Percentiles rank a stretch among this genome's conserved stretches.
phyloP scores from a whole-genome alignment of 164 flowering plant genomes.

The Taxillus chinensis region DNA sequence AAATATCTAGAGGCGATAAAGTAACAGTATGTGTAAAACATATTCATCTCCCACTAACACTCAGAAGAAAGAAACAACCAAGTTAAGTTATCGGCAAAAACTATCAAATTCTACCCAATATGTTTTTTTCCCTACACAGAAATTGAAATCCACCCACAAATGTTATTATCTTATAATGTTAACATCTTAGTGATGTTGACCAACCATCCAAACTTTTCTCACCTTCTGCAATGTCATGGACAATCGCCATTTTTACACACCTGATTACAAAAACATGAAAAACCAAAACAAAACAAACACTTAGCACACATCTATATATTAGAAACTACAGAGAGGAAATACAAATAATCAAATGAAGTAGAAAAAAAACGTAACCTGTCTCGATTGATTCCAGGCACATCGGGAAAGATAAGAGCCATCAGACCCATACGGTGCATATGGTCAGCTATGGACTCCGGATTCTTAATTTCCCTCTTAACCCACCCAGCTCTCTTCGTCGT shows the following conservation, averaged over 20 bases:
- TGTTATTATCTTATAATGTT: too few relatives aligned
- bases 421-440: slow-evolving; percentile 96
- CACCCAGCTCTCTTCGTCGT: slow-evolving; percentile 91
- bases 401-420: slow-evolving; percentile 78
- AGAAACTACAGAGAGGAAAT: too few relatives aligned
- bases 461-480: slow-evolving; percentile 48
- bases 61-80: too few relatives aligned
- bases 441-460: slow-evolving; percentile 89
- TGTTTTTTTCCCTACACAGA: too few relatives aligned
- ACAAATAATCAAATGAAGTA: not conserved
- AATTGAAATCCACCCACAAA: too few relatives aligned
- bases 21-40: too few relatives aligned
- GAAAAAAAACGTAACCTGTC: slow-evolving; percentile 45
- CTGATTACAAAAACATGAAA: slow-evolving; percentile 21
- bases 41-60: too few relatives aligned
- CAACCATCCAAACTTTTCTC: slow-evolving; percentile 1
- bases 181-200: too few relatives aligned
- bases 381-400: slow-evolving; percentile 73
- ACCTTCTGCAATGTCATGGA: slow-evolving; percentile 99
- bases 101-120: too few relatives aligned
- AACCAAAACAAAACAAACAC: not conserved
- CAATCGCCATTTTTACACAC: slow-evolving; percentile 94
- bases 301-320: too few relatives aligned
- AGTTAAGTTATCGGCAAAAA: too few relatives aligned
- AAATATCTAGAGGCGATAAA: too few relatives aligned